phyloP scores from a whole-genome alignment of 305 asterid species.

The Ilex paraguariensis region DNA sequence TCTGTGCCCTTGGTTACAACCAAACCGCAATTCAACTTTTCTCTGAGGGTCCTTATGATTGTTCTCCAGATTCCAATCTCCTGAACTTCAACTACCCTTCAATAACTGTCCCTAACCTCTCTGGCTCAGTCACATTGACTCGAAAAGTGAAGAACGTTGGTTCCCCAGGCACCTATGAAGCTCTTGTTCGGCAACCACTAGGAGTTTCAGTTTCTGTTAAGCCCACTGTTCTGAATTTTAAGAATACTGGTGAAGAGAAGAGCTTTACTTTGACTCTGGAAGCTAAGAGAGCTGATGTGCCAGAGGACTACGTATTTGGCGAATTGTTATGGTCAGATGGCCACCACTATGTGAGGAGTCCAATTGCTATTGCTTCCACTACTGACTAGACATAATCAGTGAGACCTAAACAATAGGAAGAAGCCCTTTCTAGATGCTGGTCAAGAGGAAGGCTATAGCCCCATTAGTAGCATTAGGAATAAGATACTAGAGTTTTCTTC shows the following conservation, averaged over 20 bases:
- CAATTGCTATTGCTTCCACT: slow-evolving; percentile 27
- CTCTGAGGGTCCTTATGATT: slow-evolving; percentile 17
- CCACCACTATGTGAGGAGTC: slow-evolving; percentile 53
- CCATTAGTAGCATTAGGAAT: no score
- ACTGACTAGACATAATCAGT: not conserved
- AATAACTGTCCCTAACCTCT: slow-evolving; percentile 24
- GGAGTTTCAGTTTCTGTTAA: slow-evolving; percentile 30
- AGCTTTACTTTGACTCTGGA: slow-evolving; percentile 35
- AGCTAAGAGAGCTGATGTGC: not conserved
- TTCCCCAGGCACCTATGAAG: slow-evolving; percentile 35
- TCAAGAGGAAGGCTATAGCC: no score
- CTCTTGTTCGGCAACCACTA: slow-evolving; percentile 24
- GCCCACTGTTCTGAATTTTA: slow-evolving; percentile 32
- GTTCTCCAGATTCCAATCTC: slow-evolving; percentile 37
- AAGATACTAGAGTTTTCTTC: no score
- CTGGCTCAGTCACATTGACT: slow-evolving; percentile 21
- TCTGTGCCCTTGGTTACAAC: slow-evolving; percentile 58
- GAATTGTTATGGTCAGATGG: slow-evolving; percentile 60
- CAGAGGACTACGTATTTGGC: slow-evolving; percentile 20
- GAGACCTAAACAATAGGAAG: no score
- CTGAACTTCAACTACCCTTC: slow-evolving; percentile 65
- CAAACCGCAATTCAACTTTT: slow-evolving; percentile 17
- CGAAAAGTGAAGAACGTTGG: slow-evolving; percentile 65
- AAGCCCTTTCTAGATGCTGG: no score
- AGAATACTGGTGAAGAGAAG: slow-evolving; percentile 53